phyloP scores from a whole-genome alignment of 495 filamentous ascomycete species.

The Penicillium malachiteum region DNA sequence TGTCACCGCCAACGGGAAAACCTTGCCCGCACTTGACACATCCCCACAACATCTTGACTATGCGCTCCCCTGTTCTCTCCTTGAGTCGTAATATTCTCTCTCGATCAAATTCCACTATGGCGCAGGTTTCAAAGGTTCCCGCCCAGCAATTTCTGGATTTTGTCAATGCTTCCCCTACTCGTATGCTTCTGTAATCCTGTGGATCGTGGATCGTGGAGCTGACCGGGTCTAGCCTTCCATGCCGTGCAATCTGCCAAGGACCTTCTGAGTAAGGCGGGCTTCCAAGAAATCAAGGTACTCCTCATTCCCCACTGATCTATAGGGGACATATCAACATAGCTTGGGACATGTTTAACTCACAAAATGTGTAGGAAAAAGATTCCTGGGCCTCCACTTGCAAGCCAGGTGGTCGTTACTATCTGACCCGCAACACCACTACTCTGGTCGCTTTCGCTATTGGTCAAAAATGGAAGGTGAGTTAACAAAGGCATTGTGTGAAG shows the following conservation, averaged over 20 bases:
- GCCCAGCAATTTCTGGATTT: slow-evolving; percentile 89
- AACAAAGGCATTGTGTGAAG: too few species aligned
- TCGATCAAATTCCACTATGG: slow-evolving; percentile 47
- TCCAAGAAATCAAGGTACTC: slow-evolving; percentile 72
- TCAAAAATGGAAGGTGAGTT: slow-evolving; percentile 72
- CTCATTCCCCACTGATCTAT: neutral
- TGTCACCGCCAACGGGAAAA: slow-evolving; percentile 22
- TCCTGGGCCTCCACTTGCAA: slow-evolving; percentile 77
- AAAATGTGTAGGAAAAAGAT: slow-evolving; percentile 67
- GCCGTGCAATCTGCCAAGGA: slow-evolving; percentile 77
- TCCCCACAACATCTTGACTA: slow-evolving; percentile 12
- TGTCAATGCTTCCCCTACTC: slow-evolving; percentile 91
- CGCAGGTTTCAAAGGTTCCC: slow-evolving; percentile 48
- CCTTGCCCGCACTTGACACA: slow-evolving; percentile 4
- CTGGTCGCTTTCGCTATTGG: slow-evolving; percentile 95
- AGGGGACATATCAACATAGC: neutral
- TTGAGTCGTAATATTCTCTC: slow-evolving; percentile 11
- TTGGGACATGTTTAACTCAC: neutral
- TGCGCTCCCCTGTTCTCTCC: slow-evolving; percentile 14
- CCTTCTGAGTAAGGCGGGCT: slow-evolving; percentile 76
- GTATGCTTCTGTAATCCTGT: slow-evolving; percentile 51
- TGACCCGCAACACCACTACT: slow-evolving; percentile 92
- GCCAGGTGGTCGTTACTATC: slow-evolving; percentile 91
- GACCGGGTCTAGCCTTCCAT: slow-evolving; percentile 73
- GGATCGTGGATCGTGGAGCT: slow-evolving; percentile 12